Conservation (phyloP, 2,329 filamentous ascomycete species). For the Pyrenochaeta sp. region DNA sequence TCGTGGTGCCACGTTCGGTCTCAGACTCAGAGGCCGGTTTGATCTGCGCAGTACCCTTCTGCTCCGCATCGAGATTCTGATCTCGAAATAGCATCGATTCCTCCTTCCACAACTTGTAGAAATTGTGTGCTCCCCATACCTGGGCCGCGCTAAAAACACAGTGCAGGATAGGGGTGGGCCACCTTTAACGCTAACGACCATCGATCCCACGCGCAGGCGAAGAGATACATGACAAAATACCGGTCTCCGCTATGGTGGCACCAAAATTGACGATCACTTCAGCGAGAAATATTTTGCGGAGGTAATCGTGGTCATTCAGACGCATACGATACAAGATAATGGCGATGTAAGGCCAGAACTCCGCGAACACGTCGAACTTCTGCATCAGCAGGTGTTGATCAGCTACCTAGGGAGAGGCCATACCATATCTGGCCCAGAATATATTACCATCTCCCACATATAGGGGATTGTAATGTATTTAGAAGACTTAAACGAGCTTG, state of each 20-base stretch:
- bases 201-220: slow-evolving; percentile 52
- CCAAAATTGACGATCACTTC: slow-evolving; percentile 50
- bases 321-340: slow-evolving; percentile 57
- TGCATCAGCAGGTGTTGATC: too few species aligned
- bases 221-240: slow-evolving; percentile 56
- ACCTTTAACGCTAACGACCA: slow-evolving; percentile 57
- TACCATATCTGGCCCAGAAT: too few species aligned
- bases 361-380: slow-evolving; percentile 56
- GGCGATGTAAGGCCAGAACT: slow-evolving; percentile 57
- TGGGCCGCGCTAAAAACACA: slow-evolving; percentile 54
- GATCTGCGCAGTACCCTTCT: too few species aligned
- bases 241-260: slow-evolving; percentile 53
- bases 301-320: slow-evolving; percentile 50
- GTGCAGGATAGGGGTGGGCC: slow-evolving; percentile 54
- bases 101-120: slow-evolving; percentile 51
- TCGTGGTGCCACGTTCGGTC: too few species aligned
- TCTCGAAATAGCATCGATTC: slow-evolving; percentile 21
- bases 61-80: not conserved
- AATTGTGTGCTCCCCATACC: slow-evolving; percentile 54
- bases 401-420: too few species aligned
- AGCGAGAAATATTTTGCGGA: slow-evolving; percentile 50
- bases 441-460: too few species aligned
- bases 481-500: too few species aligned
- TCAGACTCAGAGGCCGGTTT: too few species aligned
- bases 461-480: too few species aligned